Percentiles rank a stretch among this genome's conserved stretches.
Conservation (phyloP, 2,329 filamentous ascomycete species). For the Sclerotinia minor region DNA sequence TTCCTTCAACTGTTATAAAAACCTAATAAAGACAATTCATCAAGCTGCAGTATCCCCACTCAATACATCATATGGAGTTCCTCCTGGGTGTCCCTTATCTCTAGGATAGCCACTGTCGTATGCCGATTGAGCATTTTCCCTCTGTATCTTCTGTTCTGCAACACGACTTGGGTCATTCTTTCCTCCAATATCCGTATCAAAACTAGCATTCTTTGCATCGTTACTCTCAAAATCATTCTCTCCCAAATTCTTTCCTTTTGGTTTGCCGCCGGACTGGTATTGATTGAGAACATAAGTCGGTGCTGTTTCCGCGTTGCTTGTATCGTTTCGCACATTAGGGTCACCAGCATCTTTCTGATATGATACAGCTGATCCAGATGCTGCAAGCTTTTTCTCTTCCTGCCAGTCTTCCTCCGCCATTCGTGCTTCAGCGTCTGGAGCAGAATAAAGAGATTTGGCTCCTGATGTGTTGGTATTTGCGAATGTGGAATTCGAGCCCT, state of each 20-base stretch:
- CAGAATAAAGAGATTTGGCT: constrained; percentile 51
- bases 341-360: constrained; percentile 27
- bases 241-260: constrained; percentile 39
- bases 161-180: constrained; percentile 50
- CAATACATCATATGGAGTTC: constrained; percentile 19
- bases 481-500: constrained; percentile 54
- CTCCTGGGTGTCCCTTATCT: constrained; percentile 28
- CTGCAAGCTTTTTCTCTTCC: constrained; percentile 33
- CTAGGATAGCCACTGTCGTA: constrained; percentile 32
- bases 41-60: constrained; percentile 15
- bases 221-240: constrained; percentile 38
- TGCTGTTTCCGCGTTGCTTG: constrained; percentile 31
- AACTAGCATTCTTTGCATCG: constrained; percentile 40
- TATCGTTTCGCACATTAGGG: background rate
- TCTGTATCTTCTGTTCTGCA: constrained; percentile 48
- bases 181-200: constrained; percentile 47
- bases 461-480: constrained; percentile 57
- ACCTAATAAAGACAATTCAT: background rate
- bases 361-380: constrained; percentile 26
- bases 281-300: constrained; percentile 38
- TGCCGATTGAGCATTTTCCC: constrained; percentile 34
- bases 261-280: constrained; percentile 29
- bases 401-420: constrained; percentile 32
- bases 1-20: background rate
- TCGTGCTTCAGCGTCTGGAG: constrained; percentile 36